A percentile compares a stretch with the other conserved stretches of the same genome.
phyloP scores from a whole-genome alignment of 495 filamentous ascomycete species.

The Cetradonia linearis region DNA sequence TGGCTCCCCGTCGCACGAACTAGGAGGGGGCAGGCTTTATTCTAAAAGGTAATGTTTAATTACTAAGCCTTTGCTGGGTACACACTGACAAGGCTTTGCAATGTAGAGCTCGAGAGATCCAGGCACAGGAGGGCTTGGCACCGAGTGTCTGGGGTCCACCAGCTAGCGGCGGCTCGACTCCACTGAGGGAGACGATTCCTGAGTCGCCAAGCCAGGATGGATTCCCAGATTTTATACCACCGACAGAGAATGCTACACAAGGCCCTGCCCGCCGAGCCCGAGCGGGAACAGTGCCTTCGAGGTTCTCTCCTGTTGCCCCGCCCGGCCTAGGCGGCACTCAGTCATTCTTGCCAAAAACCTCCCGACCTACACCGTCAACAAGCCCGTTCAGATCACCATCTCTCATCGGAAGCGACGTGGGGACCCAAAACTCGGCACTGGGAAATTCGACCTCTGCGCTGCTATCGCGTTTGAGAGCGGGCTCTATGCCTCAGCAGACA shows the following conservation, averaged over 20 bases:
- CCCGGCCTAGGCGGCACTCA: constrained; percentile 49
- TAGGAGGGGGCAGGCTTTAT: constrained; percentile 59
- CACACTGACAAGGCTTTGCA: constrained; percentile 10
- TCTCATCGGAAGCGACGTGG: constrained; percentile 54
- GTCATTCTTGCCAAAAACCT: constrained; percentile 65
- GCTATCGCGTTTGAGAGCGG: constrained; percentile 80
- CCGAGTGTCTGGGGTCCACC: constrained; percentile 90
- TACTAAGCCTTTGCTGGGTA: constrained; percentile 16
- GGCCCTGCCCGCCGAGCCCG: constrained; percentile 61
- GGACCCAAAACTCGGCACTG: constrained; percentile 16
- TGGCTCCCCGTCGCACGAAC: constrained; percentile 94
- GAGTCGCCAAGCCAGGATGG: constrained; percentile 92
- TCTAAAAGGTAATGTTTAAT: constrained; percentile 71
- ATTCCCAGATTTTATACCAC: constrained; percentile 78
- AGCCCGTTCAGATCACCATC: constrained; percentile 81
- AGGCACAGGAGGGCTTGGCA: constrained; percentile 86
- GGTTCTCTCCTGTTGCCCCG: constrained; percentile 59
- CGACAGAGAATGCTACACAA: constrained; percentile 45
- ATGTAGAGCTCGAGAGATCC: constrained; percentile 81
- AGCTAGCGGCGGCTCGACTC: constrained; percentile 90
- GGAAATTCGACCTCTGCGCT: constrained; percentile 50
- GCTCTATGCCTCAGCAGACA: constrained; percentile 86
- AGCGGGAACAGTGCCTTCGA: constrained; percentile 92
- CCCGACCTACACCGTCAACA: constrained; percentile 78
- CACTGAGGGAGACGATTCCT: constrained; percentile 91